phyloP scores from a whole-genome alignment of 352 stramenopile genomes.

The Plasmopara viticola region DNA sequence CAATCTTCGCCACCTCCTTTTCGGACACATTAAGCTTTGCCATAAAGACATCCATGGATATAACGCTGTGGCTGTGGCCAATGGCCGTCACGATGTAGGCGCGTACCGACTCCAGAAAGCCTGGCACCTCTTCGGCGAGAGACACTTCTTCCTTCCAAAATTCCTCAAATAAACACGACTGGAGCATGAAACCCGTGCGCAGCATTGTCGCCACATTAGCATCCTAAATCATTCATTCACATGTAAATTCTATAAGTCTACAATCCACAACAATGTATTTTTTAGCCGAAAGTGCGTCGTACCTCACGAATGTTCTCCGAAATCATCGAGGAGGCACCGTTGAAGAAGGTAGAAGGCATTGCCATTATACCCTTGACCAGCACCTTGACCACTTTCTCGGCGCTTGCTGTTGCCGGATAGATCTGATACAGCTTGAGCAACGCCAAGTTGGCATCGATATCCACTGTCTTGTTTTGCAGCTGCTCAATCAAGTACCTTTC shows the following conservation, averaged over 20 bases:
- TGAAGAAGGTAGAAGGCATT: constrained; percentile 73
- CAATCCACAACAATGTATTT: not conserved
- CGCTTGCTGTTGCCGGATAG: constrained; percentile 52
- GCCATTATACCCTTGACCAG: constrained; percentile 66
- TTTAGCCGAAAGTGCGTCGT: constrained; percentile 2
- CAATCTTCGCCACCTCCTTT: constrained; percentile 48
- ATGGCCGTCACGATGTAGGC: constrained; percentile 71
- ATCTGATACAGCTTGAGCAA: constrained; percentile 82
- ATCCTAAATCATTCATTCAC: constrained; percentile 28
- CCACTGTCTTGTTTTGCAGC: constrained; percentile 46
- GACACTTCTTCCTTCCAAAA: constrained; percentile 70
- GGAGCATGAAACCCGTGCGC: constrained; percentile 55
- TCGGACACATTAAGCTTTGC: constrained; percentile 63
- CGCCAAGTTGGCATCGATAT: constrained; percentile 72
- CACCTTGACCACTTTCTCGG: constrained; percentile 54
- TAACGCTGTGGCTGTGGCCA: constrained; percentile 62
- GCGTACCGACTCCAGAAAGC: constrained; percentile 68
- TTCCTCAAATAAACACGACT: constrained; percentile 77
- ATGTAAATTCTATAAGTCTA: constrained; percentile 4
- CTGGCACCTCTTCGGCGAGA: constrained; percentile 53
- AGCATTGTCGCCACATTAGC: constrained; percentile 50
- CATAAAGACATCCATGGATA: constrained; percentile 56
- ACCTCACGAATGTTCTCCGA: constrained; percentile 65
- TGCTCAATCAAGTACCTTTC: constrained; percentile 76
- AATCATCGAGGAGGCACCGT: constrained; percentile 59